Base-by-base conservation (phyloP, 1,284 basidiomycete species). In the Malassezia restricta region DNA sequence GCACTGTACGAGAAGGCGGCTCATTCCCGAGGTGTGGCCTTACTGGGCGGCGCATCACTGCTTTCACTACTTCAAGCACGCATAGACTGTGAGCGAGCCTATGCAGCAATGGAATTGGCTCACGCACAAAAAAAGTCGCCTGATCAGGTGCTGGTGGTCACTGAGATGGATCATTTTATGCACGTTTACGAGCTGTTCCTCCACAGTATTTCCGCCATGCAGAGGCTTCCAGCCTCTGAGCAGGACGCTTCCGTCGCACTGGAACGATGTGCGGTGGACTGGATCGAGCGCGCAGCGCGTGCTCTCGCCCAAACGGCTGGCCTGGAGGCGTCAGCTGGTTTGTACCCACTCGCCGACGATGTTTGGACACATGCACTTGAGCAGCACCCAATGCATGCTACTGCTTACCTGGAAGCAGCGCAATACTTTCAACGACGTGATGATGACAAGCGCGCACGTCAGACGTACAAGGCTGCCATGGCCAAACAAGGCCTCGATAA, bases 81-180 rank as follows among this genome's bases (percentile, higher is more conserved):
- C 8, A 44, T 71, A n/a, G 69, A 72, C 50, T 59, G 62, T 51
- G 67, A 68, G 53, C 57, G 69, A 29, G 59, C 65, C 28, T 49
- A 56, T 8, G 61, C 60, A 0, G 51, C 59, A 8, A 49, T 54
- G 14, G 58, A 59, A 5, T 40, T 64, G 7, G 52, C 58, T 6
- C 20, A 50, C 7, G 50, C 56, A 37, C 37, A 51, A 8, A 47
- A 49, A 9, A 49, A 54, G 7, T 33, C 54, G 5, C 48, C 49
- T 1, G 38, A 51, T 12, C 47, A 67, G 11, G 54, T 53, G 8
- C 54, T 59, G 15, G 49, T 59, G 12, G 61, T 63, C 20, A 30
- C 47, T 0, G 59, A 68, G 42, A 45, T 66, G 38, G 64, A 68
- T 6, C 59, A 57, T 29, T 73, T 70, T 50, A 62, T 62, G 49